These are phyloP conservation scores for Metarhizium brunneum DNA, from an alignment of 2,329 filamentous ascomycete genomes.

Conservation along the genomic window DNA sequence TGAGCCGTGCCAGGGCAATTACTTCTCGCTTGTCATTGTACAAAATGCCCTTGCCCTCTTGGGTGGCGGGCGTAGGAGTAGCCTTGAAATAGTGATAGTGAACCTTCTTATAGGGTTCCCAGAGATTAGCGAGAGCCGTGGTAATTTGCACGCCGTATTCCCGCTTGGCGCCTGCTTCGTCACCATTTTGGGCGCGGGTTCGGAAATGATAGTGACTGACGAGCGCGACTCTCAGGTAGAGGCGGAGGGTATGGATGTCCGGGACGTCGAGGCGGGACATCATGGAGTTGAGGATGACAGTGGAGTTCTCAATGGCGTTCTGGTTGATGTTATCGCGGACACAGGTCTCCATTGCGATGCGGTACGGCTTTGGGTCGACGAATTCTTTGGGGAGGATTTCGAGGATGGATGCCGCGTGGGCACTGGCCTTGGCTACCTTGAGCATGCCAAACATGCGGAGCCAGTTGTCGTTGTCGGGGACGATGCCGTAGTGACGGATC, in stretches of 20 bases:
- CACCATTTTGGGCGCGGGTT: constrained; percentile 17
- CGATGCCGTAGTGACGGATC: constrained; percentile 49
- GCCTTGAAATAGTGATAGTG: constrained; percentile 26
- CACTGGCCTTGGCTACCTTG: constrained; percentile 55
- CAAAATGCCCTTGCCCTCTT: constrained; percentile 14
- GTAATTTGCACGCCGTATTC: constrained; percentile 42
- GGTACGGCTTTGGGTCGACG: constrained; percentile 48
- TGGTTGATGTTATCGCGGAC: constrained; percentile 66
- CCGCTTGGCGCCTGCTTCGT: constrained; percentile 25
- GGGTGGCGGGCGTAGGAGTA: constrained; percentile 12
- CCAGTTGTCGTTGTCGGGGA: constrained; percentile 65
- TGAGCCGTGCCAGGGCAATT: constrained; percentile 33
- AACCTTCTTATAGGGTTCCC: constrained; percentile 35
- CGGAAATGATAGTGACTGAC: constrained; percentile 33
- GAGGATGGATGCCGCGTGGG: constrained; percentile 50
- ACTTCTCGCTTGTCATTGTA: constrained; percentile 31
- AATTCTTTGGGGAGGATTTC: constrained; percentile 37
- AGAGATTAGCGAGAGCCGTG: constrained; percentile 40
- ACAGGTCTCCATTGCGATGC: constrained; percentile 66
- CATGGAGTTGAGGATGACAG: constrained; percentile 58
- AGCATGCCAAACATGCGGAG: constrained; percentile 59
- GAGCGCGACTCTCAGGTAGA: constrained; percentile 49
- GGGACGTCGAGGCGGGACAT: constrained; percentile 25
- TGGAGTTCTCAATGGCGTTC: constrained; percentile 57
- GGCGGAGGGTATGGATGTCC: constrained; percentile 40